phyloP scores from a whole-genome alignment of 352 stramenopile genomes.

The Phytophthora litchii region DNA sequence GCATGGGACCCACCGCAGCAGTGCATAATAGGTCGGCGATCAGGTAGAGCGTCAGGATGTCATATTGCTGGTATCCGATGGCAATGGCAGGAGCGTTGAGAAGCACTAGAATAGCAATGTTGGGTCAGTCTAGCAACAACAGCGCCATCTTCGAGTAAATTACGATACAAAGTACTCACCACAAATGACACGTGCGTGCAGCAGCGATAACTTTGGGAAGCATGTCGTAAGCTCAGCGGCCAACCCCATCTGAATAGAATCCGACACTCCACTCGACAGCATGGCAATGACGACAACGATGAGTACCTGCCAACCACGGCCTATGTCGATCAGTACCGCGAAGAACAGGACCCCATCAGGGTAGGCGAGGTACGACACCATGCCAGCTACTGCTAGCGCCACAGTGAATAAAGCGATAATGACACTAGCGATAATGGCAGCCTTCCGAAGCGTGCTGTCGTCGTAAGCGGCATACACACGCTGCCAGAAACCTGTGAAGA shows the following conservation, averaged over 20 bases:
- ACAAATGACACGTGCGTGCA: conserved; percentile 61
- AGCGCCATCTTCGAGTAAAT: background rate
- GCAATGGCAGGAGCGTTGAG: conserved; percentile 73
- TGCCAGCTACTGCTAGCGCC: conserved; percentile 64
- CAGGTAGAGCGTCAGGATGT: conserved; percentile 77
- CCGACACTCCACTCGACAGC: conserved; percentile 62
- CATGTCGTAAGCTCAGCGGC: conserved; percentile 73
- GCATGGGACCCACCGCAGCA: conserved; percentile 72
- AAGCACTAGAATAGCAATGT: conserved; percentile 39
- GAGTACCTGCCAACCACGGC: conserved; percentile 66
- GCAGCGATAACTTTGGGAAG: conserved; percentile 64
- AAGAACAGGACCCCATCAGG: conserved; percentile 71
- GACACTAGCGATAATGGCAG: conserved; percentile 43
- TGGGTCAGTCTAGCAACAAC: conserved; percentile 1
- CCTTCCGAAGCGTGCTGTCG: conserved; percentile 56
- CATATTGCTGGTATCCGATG: conserved; percentile 69
- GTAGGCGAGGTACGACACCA: conserved; percentile 73
- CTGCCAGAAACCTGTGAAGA: conserved; percentile 86
- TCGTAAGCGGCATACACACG: conserved; percentile 69
- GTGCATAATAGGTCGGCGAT: conserved; percentile 81
- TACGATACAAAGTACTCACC: conserved; percentile 24
- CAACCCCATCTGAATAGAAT: conserved; percentile 82
- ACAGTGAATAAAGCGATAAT: conserved; percentile 80
- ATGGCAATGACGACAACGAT: conserved; percentile 74
- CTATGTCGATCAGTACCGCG: conserved; percentile 76